These are phyloP conservation scores for Staphylotrichum tortipilum DNA, from an alignment of 495 filamentous ascomycete species.

Conservation along the genomic window DNA sequence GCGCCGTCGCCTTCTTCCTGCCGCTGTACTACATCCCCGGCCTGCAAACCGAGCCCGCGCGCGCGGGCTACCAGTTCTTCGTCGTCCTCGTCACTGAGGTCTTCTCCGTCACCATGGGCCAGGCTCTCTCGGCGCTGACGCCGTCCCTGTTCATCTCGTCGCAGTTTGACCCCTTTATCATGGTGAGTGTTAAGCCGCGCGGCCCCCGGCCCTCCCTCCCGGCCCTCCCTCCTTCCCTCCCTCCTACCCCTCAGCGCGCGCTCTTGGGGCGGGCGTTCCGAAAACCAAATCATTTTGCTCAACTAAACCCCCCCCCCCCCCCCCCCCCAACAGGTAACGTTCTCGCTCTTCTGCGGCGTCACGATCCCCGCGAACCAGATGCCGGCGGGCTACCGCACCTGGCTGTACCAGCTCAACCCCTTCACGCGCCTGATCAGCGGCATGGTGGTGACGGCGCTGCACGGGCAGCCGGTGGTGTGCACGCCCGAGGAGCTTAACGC, in stretches of 20 bases:
- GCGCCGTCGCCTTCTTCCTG: conserved; percentile 64
- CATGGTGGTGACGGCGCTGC: conserved; percentile 67
- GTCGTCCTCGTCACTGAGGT: conserved; percentile 70
- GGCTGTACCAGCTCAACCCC: conserved; percentile 77
- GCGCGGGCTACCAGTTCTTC: conserved; percentile 75
- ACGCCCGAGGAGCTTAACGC: conserved; percentile 45
- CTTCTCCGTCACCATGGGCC: conserved; percentile 65
- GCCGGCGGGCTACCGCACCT: conserved; percentile 66
- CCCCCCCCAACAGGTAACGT: no score
- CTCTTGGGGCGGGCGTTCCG: no score
- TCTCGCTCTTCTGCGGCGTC: conserved; percentile 78
- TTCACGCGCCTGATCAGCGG: conserved; percentile 77
- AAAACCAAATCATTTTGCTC: no score
- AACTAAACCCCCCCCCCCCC: no score
- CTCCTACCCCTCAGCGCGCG: no score
- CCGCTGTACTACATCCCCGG: conserved; percentile 69
- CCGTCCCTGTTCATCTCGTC: conserved; percentile 63
- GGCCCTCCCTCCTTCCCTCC: no score
- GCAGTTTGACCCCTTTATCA: conserved; percentile 67
- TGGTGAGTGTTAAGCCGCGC: no score
- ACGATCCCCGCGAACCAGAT: conserved; percentile 67
- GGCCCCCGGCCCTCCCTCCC: no score
- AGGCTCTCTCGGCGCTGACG: conserved; percentile 59
- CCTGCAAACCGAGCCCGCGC: conserved; percentile 42
- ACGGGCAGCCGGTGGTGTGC: conserved; percentile 55